Base-by-base conservation (phyloP, 75 land plant species). In the Picea glauca region DNA sequence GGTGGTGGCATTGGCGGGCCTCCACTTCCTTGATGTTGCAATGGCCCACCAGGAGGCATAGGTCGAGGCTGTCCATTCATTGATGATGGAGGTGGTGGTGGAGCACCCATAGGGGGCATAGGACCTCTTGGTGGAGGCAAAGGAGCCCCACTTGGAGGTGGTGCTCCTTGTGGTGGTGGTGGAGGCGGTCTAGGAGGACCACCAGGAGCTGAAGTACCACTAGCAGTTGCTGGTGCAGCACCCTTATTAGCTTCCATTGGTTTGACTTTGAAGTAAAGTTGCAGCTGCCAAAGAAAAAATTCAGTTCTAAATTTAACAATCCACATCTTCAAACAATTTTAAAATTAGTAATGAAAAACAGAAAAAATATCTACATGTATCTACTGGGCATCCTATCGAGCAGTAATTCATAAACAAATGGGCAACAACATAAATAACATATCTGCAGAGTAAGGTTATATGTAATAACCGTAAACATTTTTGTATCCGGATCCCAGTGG, bases 401-500 rank as follows among this genome's bases (percentile, higher is more conserved):
- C 46, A 77, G 40, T 20, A 62, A 32, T 13, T 17, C 6, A 62
- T 33, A 77, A 60, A 43, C 17, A 18, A 32, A 35, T 17, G 70
- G 58, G 43, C 26, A 78, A 78, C 77, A 78, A 58, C 1, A 5
- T 33, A 40, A 33, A 79, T 58, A 76, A 14, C 33, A 20, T 50
- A 38, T 26, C 31, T n/a, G 58, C 30, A 62, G 54, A 67, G 26
- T 77, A 81, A 50, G 56, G 50, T 81, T 18, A 35, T 18, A 66
- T 31, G 77, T 1, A 79, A 84, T 54, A 54, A 97, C 98, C 84
- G 98, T 98, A 88, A 93, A 98, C 96, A 91, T 91, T 78, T 95
- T 98, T 13, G 93, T 87, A 75, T 95, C 96, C 13, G 93, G 94
- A 81, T 98, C 99, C 99, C 99, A 98, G 54, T 98, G 99, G 31